Evolutionary conservation across 345 rosid species (phyloP), one percentile per base, ranked within the genome.

Genomic region (Citrus cavaleriei): DNA sequence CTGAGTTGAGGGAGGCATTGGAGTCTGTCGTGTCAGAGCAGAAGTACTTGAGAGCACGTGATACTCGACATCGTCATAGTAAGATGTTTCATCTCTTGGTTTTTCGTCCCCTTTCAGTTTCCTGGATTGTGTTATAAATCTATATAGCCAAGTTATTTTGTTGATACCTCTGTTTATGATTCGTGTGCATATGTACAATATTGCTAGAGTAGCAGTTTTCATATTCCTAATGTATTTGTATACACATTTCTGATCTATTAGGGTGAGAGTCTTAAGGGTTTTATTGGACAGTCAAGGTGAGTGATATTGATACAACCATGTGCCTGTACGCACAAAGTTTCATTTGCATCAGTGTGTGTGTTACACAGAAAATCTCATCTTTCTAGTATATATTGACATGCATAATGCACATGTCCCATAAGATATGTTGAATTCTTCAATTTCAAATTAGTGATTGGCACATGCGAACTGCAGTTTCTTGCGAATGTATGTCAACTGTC

Each of bases 11-110:
- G 76, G 99, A 96, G 83, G 93, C 99, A 73, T 80, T 94, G 89
- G 97, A 93, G 70, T 89, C 94, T 80, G 99, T 96, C 72, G 92
- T 92, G 58, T 85, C 94, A 21, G 99, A 94, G 86, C 99, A 96
- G 85, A 96, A 91, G 84, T 96, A 90, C 85, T 85, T 96, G 86
- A 96, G 90, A 86, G 97, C 98, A 18, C 97, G 98, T 64, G 98
- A 96, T 82, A 72, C 91, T 66, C 90, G 99, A 28, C 99, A 96
- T 80, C 95, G 98, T 54, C 93, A 88, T 46, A 94, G 98, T 96
- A 84, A 90, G 95, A 62, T 74, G 7, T 64, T 30, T 78, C 78
- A 70, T 78, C 77, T 73, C 73, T 80, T 66, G 28, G 42, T 42
- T 80, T 74, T 59, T 14, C 2, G n/a, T 30, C 34, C 22, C n/a